Conservation (phyloP, 768 basidiomycete genomes). For the Phylloporus sp. region DNA sequence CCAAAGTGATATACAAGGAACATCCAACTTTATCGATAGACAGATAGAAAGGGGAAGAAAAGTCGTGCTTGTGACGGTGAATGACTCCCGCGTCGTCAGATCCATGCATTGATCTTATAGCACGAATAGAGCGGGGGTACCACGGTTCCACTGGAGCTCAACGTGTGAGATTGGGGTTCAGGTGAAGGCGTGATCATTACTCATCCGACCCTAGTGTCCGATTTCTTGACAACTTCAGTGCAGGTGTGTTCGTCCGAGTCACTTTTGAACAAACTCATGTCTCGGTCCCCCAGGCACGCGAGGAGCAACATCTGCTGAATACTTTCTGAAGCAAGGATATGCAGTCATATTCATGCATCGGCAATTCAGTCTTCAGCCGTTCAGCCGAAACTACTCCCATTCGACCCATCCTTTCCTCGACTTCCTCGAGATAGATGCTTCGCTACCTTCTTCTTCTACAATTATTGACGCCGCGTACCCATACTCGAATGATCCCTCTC, state of each 20-base stretch:
- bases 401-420: slow-evolving; percentile 98
- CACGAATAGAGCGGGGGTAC: slow-evolving; percentile 86
- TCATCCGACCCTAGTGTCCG: slow-evolving; percentile 64
- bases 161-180: slow-evolving; percentile 69
- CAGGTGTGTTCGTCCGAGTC: slow-evolving; percentile 50
- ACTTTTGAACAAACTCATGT: background rate
- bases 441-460: slow-evolving; percentile 16
- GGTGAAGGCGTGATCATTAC: slow-evolving; percentile 9
- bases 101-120: slow-evolving; percentile 11
- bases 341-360: slow-evolving; percentile 99
- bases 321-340: slow-evolving; percentile 90
- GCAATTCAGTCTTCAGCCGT: slow-evolving; percentile 96
- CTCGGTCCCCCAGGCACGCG: slow-evolving; percentile 65
- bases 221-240: slow-evolving; percentile 98
- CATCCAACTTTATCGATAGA: slow-evolving; percentile 63
- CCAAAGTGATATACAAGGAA: slow-evolving; percentile 56
- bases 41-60: slow-evolving; percentile 62
- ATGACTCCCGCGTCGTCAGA: slow-evolving; percentile 25
- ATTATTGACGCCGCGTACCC: slow-evolving; percentile 18
- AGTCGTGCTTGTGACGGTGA: slow-evolving; percentile 92
- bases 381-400: slow-evolving; percentile 96
- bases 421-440: slow-evolving; percentile 66
- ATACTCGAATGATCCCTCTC: slow-evolving; percentile 28
- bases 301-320: slow-evolving; percentile 96
- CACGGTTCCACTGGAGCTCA: slow-evolving; percentile 95